Percentiles rank a stretch among this genome's conserved stretches.
Conservation (phyloP, 768 basidiomycete species). For the Cantharellus anzutake region DNA sequence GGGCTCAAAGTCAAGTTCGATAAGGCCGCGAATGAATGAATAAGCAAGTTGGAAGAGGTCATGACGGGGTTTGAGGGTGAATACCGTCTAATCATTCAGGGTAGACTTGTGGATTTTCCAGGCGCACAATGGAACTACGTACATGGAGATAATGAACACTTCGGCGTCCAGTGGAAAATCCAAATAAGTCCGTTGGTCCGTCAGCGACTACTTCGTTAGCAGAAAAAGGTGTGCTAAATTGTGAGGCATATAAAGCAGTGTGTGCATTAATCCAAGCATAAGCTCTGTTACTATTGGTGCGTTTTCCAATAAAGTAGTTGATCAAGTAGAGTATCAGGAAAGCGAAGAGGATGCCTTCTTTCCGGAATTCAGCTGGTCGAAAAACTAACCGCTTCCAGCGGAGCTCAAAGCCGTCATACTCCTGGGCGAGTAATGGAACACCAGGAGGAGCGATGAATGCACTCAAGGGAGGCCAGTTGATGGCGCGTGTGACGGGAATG, state of each 20-base stretch:
- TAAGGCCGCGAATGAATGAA: constrained; percentile 40
- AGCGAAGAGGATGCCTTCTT: constrained; percentile 38
- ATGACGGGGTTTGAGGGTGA: constrained; percentile 66
- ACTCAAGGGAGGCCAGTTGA: constrained; percentile 4
- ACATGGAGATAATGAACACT: constrained; percentile 53
- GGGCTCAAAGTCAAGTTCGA: constrained; percentile 58
- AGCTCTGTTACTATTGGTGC: constrained; percentile 36
- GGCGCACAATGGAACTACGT: background rate
- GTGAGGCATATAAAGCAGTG: constrained; percentile 34
- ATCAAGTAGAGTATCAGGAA: constrained; percentile 36
- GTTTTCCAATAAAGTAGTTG: constrained; percentile 47
- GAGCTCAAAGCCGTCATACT: constrained; percentile 58
- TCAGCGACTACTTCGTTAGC: constrained; percentile 36
- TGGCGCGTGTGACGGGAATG: background rate
- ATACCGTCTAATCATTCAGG: constrained; percentile 24
- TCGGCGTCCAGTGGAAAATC: constrained; percentile 75
- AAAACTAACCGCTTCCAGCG: constrained; percentile 61
- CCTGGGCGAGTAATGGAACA: constrained; percentile 14
- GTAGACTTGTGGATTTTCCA: background rate
- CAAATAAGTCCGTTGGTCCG: constrained; percentile 63
- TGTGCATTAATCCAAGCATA: constrained; percentile 34
- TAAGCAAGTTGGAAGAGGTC: constrained; percentile 50
- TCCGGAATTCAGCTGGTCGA: constrained; percentile 63
- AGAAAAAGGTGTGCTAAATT: constrained; percentile 55
- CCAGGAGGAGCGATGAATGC: background rate